phyloP scores from a whole-genome alignment of 768 basidiomycete genomes.

The Rhodotorula paludigena region DNA sequence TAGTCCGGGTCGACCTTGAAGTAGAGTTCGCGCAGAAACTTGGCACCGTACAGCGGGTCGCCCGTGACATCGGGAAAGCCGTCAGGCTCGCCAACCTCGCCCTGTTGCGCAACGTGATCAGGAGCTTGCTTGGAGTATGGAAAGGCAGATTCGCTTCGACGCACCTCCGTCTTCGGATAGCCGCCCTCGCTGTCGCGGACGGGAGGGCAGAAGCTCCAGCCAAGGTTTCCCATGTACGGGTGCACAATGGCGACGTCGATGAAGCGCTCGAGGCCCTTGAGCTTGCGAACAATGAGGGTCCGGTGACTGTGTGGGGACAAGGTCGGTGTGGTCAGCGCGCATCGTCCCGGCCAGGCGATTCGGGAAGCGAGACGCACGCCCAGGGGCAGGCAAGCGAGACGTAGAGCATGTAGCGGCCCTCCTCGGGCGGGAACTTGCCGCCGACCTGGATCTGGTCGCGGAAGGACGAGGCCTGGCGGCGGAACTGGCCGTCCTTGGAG shows the following conservation, averaged over 20 bases:
- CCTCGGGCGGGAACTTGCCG: constrained; percentile 67
- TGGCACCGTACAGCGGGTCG: constrained; percentile 36
- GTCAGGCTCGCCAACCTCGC: constrained; percentile 58
- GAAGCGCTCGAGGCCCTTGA: constrained; percentile 83
- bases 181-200: constrained; percentile 33
- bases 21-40: constrained; percentile 81
- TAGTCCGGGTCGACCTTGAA: constrained; percentile 68
- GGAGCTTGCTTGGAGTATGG: no score
- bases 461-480: constrained; percentile 57
- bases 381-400: constrained; percentile 87
- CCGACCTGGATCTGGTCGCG: constrained; percentile 57
- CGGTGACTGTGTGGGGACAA: constrained; percentile 54
- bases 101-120: not conserved
- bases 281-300: constrained; percentile 76
- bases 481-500: constrained; percentile 63
- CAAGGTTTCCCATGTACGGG: constrained; percentile 68
- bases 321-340: not conserved
- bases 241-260: constrained; percentile 79
- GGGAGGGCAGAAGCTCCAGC: constrained; percentile 37
- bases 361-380: constrained; percentile 53
- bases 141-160: no score
- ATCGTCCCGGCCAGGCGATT: no score
- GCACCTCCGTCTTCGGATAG: constrained; percentile 16
- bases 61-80: constrained; percentile 58
- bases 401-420: constrained; percentile 83